Base-by-base conservation (phyloP, 2,329 filamentous ascomycete species). In the Amylocarpus encephaloides region DNA sequence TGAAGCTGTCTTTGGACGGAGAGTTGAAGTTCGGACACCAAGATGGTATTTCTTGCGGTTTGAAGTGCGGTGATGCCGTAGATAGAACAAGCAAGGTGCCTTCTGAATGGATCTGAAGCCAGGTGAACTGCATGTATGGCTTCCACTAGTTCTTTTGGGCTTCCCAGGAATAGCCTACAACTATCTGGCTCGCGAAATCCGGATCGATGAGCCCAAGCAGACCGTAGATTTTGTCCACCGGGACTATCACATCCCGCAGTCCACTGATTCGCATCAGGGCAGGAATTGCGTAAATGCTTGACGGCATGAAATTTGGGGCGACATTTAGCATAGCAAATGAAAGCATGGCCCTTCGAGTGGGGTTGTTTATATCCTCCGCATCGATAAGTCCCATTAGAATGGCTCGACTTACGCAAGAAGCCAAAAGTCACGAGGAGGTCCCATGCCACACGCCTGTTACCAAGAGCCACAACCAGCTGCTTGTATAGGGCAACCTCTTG, bases 11-110 rank as follows among this genome's bases (percentile, higher is more conserved):
- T n/a, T 38, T 39, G 16, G 33, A 9, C 12, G 44, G 44, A 10
- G 33, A 39, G 26, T 42, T 48, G 18, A 48, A 48, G n/a, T 48
- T 42, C 6, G 46, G 46, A 42, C 46, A 48, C 46, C 46, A 48
- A 34, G 46, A 48, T n/a, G 46, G 35, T 10, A 48, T 26, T n/a
- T 42, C 35, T 18, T 5, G 10, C 4, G 36, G 36, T 19, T 18
- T 32, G 4, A 5, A 16, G 7, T 36, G 11, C 6, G 43, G 38
- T 22, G 43, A 6, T 6, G 43, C 30, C 33, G 38, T 36, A 22
- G 16, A 35, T 16, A 46, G 33, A 10, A 46, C 32, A 6, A 29
- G 13, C 6, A 46, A 18, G 10, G 16, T 36, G 12, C 16, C 12
- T 46, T 46, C 32, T 16, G 18, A 22, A 11, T 19, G 43, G 6